phyloP scores from a whole-genome alignment of 768 basidiomycete genomes.

The Naematelia encephala region DNA sequence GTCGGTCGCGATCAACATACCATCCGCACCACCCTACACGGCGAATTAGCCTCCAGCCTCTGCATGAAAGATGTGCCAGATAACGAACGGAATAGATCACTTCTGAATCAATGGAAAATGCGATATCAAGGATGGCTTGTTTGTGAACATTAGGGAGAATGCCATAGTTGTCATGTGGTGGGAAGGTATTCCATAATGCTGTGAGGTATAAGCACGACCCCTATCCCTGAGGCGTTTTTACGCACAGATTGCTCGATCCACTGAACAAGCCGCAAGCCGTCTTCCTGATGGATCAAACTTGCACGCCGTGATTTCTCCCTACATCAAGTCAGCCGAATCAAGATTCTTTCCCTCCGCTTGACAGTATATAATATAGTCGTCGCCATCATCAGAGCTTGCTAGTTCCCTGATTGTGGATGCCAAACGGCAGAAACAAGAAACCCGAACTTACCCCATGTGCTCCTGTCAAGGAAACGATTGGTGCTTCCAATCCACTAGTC shows the following conservation, averaged over 20 bases:
- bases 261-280: slow-evolving; percentile 86
- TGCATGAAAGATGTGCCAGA: neutral
- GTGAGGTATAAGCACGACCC: neutral
- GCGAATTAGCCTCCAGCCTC: slow-evolving; percentile 38
- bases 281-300: slow-evolving; percentile 92
- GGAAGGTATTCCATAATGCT: slow-evolving; percentile 88
- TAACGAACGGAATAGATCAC: slow-evolving; percentile 42
- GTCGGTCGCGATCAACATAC: slow-evolving; percentile 71
- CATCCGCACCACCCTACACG: slow-evolving; percentile 86
- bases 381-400: neutral
- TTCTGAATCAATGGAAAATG: slow-evolving; percentile 55
- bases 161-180: slow-evolving; percentile 90
- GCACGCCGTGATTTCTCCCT: slow-evolving; percentile 86
- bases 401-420: neutral
- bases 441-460: slow-evolving; percentile 73
- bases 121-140: slow-evolving; percentile 85
- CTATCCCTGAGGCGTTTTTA: slow-evolving; percentile 27
- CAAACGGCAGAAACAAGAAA: neutral
- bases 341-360: neutral
- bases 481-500: slow-evolving; percentile 89
- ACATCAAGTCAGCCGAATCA: neutral
- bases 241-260: slow-evolving; percentile 86
- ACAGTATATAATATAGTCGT: neutral
- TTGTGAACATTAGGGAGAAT: slow-evolving; percentile 78
- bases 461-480: slow-evolving; percentile 84